Percentiles rank a stretch among this genome's conserved stretches.
Evolutionary conservation across 148 eudicot species (phyloP).

Genomic region (Diospyros lotus): DNA sequence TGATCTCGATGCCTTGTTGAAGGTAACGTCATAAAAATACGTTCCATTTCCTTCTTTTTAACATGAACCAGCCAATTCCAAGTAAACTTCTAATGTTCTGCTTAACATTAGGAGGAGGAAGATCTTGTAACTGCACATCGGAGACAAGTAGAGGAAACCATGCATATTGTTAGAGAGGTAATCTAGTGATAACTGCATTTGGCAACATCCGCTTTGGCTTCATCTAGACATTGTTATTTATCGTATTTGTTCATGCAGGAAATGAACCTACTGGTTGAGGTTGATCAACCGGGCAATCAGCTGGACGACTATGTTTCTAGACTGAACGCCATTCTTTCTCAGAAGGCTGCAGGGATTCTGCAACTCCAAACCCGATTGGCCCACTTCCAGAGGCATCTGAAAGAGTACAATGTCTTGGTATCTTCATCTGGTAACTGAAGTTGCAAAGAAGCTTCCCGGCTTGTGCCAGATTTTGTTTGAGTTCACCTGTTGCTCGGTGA

Average conservation of each 20-base stretch:
- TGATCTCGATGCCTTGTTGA: constrained; percentile 51
- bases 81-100: constrained; percentile 1
- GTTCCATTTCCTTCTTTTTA: neutral
- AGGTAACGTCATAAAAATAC: constrained; percentile 26
- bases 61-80: neutral
- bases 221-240: neutral
- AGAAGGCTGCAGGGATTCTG: constrained; percentile 60
- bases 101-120: constrained; percentile 57
- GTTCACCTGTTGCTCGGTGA: neutral
- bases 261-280: constrained; percentile 54
- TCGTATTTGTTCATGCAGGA: constrained; percentile 38
- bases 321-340: constrained; percentile 56
- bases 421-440: constrained; percentile 33
- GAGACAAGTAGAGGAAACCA: constrained; percentile 59
- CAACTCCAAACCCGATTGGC: constrained; percentile 53
- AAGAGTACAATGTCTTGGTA: constrained; percentile 56
- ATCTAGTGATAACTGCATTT: constrained; percentile 1
- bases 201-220: neutral
- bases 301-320: constrained; percentile 58
- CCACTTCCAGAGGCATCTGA: constrained; percentile 48
- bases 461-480: neutral
- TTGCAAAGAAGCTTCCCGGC: neutral
- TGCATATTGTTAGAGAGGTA: constrained; percentile 68
- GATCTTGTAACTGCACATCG: constrained; percentile 63
- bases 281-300: constrained; percentile 71